Conservation (phyloP, 306 rosid genomes). For the Vigna hirtella region DNA sequence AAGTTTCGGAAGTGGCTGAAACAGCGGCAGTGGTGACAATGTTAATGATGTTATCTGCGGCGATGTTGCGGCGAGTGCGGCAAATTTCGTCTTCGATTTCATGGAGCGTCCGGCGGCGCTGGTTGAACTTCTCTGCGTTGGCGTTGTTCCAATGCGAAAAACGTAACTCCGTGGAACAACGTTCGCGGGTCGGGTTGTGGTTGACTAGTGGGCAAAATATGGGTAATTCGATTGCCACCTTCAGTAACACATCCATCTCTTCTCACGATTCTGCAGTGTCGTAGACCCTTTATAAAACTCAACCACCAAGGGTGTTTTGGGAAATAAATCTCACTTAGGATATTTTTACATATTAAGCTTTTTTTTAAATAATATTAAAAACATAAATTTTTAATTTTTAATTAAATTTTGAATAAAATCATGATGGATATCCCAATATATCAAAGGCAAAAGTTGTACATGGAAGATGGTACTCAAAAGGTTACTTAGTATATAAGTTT, state of each 20-base stretch:
- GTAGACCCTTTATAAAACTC: no score
- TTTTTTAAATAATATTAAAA: no score
- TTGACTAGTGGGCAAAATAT: constrained; percentile 50
- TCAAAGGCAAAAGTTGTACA: no score
- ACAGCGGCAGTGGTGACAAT: constrained; percentile 33
- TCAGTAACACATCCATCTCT: constrained; percentile 52
- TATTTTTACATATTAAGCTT: no score
- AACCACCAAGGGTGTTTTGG: no score
- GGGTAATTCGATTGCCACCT: constrained; percentile 56
- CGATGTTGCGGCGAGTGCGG: constrained; percentile 75
- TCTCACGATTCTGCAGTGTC: neutral
- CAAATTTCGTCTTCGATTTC: constrained; percentile 80
- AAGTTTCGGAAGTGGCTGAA: constrained; percentile 41
- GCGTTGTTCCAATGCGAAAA: constrained; percentile 76
- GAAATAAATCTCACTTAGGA: no score
- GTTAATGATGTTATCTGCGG: constrained; percentile 49
- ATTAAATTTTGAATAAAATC: no score
- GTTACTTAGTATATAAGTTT: no score
- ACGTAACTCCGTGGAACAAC: constrained; percentile 52
- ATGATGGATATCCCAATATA: no score
- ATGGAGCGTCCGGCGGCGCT: constrained; percentile 62
- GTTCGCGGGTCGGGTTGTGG: constrained; percentile 42
- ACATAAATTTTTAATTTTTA: no score
- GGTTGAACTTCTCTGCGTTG: constrained; percentile 71
- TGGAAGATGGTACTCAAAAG: no score